Evolutionary conservation across 2,329 filamentous ascomycete species (phyloP).

Genomic region (Aspergillus sp.): DNA sequence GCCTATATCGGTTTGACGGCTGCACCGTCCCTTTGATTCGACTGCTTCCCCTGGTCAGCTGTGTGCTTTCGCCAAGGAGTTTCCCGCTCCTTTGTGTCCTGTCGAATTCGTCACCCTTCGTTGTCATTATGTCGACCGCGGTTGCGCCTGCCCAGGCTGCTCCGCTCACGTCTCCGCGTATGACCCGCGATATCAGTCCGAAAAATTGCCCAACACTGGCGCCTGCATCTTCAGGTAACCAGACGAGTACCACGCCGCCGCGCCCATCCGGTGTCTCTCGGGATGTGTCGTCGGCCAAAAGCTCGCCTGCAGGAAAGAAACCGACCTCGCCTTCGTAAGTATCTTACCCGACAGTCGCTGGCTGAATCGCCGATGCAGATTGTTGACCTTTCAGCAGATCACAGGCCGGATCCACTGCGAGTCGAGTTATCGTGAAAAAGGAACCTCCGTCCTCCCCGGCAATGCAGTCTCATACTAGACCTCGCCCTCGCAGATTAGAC

Average conservation of each 20-base stretch:
- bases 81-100: background rate
- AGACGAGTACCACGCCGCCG: constrained; percentile 38
- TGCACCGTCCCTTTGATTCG: constrained; percentile 3
- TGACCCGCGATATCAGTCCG: constrained; percentile 48
- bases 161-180: constrained; percentile 47
- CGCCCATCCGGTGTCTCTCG: constrained; percentile 34
- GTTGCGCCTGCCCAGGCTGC: constrained; percentile 49
- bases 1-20: constrained; percentile 7
- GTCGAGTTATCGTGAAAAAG: constrained; percentile 94
- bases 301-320: constrained; percentile 40
- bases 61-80: constrained; percentile 3
- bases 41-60: constrained; percentile 1
- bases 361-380: background rate
- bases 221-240: constrained; percentile 36
- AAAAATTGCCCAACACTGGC: constrained; percentile 47
- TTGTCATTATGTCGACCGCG: constrained; percentile 49
- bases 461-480: constrained; percentile 62
- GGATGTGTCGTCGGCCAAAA: constrained; percentile 38
- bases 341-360: background rate
- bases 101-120: background rate
- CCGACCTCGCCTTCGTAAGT: constrained; percentile 53
- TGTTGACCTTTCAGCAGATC: constrained; percentile 27
- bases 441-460: constrained; percentile 83
- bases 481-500: constrained; percentile 50
- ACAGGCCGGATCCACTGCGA: constrained; percentile 55